These are phyloP conservation scores for Petunia secreta DNA, from an alignment of 257 asterid species.

Conservation along the genomic window DNA sequence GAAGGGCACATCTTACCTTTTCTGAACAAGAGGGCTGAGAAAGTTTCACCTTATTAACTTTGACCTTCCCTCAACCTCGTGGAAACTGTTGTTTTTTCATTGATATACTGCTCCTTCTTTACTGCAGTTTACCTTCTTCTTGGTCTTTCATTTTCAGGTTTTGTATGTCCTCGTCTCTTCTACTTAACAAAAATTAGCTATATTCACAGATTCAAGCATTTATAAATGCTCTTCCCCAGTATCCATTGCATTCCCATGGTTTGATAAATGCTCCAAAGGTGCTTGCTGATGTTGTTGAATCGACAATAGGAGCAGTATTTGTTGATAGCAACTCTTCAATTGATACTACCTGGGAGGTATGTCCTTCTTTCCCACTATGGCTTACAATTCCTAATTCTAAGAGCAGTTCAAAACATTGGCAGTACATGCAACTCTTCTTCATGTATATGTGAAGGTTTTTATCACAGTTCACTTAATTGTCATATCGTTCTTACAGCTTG, in stretches of 20 bases:
- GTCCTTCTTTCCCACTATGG: not conserved
- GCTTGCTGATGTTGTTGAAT: constrained; percentile 86
- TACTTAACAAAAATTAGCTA: constrained; percentile 16
- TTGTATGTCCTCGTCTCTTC: constrained; percentile 19
- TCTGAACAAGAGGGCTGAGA: not conserved
- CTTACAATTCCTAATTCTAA: constrained; percentile 1
- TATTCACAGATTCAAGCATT: constrained; percentile 65
- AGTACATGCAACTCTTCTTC: too few species aligned
- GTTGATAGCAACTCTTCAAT: constrained; percentile 67
- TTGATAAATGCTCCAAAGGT: constrained; percentile 77
- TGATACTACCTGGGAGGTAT: constrained; percentile 79
- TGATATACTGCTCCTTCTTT: not conserved
- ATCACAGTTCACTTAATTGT: too few species aligned
- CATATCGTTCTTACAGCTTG: too few species aligned
- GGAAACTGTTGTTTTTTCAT: not conserved
- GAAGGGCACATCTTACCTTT: not conserved
- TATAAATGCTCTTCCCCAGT: constrained; percentile 58
- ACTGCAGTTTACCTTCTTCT: not conserved
- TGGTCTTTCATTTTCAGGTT: constrained; percentile 8
- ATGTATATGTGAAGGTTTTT: too few species aligned
- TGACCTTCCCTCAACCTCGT: not conserved
- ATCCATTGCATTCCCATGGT: constrained; percentile 85
- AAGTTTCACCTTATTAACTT: not conserved
- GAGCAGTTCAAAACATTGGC: not conserved
- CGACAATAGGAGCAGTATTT: constrained; percentile 84